These are phyloP conservation scores for Trichoderma sp. DNA, from an alignment of 2,329 filamentous ascomycete species.

Conservation along the genomic window DNA sequence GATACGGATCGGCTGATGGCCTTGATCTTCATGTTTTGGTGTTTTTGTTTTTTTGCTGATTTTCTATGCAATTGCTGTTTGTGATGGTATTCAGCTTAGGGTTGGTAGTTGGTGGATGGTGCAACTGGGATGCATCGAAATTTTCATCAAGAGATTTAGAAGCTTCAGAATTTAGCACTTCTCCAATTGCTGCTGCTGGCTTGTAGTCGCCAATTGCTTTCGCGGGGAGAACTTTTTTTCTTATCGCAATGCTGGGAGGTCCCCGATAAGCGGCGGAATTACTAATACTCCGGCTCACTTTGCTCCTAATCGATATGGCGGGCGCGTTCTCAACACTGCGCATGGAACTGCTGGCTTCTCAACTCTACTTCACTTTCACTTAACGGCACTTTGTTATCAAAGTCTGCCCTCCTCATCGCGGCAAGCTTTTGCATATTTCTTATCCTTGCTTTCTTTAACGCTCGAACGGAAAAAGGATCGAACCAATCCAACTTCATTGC, in stretches of 20 bases:
- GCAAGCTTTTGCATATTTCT: neutral
- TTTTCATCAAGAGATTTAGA: neutral
- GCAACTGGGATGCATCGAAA: neutral
- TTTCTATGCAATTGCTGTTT: neutral
- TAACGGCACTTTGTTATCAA: neutral
- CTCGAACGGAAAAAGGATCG: neutral
- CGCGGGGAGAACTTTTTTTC: conserved; percentile 37
- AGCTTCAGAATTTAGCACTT: neutral
- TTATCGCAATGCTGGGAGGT: conserved; percentile 30
- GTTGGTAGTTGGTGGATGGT: neutral
- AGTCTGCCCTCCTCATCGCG: neutral
- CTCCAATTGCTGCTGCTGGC: neutral
- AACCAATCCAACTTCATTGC: neutral
- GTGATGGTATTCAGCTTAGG: neutral
- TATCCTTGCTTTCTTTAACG: neutral
- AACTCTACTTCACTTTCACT: conserved; percentile 13
- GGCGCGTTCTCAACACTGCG: conserved; percentile 15
- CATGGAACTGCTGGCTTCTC: neutral
- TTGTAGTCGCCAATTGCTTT: conserved; percentile 16
- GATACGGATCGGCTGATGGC: conserved; percentile 66
- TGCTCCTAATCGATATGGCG: conserved; percentile 10
- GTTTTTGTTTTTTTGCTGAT: neutral
- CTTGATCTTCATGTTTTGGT: conserved; percentile 57
- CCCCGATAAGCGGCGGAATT: conserved; percentile 35
- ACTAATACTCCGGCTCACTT: conserved; percentile 32